Base-by-base conservation (phyloP, 2,329 filamentous ascomycete species). In the Pestalotiopsis fici region DNA sequence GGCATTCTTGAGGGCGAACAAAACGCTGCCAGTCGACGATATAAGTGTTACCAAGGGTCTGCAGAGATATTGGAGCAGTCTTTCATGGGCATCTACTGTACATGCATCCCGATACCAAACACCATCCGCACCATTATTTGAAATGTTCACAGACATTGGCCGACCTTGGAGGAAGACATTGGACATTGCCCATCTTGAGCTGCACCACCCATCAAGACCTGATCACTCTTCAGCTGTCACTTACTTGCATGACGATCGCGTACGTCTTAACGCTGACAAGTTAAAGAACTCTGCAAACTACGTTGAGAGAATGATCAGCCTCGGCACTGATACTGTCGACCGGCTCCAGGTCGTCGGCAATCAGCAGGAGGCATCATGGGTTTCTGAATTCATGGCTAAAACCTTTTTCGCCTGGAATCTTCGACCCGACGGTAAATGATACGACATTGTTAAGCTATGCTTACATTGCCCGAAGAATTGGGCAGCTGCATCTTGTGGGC, bases 1-100 rank as follows among this genome's bases (percentile, higher is more conserved):
- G 4, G 78, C 82, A 2, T 79, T 89, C 61, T 71, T 85, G 3
- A 79, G 82, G 35, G 86, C 82, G 1, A 82, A 84, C 59, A 71
- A 80, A 25, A 75, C 84, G 47, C 81, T 85, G 68, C 75, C 78
- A 31, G 67, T 69, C 3, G 76, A 72, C 23, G 79, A 76, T 37
- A 75, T 74, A 3, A 74, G 78, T 1, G 79, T 82, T 1, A 76
- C 78, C 3, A 67, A 75, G 2, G 74, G 81, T 18, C 69, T 88
- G 6, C 74, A 80, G 27, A 72, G 73, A 1, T 78, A 83, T 0
- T 89, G 87, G 87, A 74, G 75, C 2, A 73, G 72, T 6, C 76
- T 89, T 1, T 86, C 86, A 1, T 87, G 83, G 83, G 73, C 80
- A 23, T 85, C 86, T 0, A 88, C 87, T 0, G 83, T 87, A 11